Evolutionary conservation across 1,284 basidiomycete species (phyloP), one percentile per base, ranked within the genome.

Genomic region (Stygiomarasmius scandens): DNA sequence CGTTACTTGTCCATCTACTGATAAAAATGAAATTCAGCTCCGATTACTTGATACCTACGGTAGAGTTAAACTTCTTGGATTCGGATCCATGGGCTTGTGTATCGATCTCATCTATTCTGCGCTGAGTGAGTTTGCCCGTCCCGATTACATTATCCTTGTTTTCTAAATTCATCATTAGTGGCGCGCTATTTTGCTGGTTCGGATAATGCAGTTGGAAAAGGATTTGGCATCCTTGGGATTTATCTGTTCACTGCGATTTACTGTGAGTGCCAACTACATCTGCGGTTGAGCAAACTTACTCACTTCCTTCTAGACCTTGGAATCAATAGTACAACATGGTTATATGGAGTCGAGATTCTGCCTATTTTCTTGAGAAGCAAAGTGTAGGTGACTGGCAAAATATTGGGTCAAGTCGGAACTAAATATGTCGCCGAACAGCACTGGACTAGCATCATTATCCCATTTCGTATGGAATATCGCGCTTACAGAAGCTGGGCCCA

Each of bases 191-290:
- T 61, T 49, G 59, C 54, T 1, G 20, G 46, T 22, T 60, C 58
- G 3, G 36, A 59, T 22, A 64, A 62, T 44, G 47, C 55, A 25
- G 34, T 64, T 24, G 63, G 63, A 5, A 60, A 60, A 27, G 63
- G 55, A 3, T 64, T 64, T 36, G 61, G 61, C 3, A 58, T 64
- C 23, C 49, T 64, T n/a, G 63, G 63, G n/a, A 53, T 64, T 1
- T 64, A 64, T 38, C 58, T 62, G 52, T 64, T 49, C 49, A 64
- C 61, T 19, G 56, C 61, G 3, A 60, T 62, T 25, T 64, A 58
- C 44, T 64, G 62, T 59, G 20, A 36, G 61, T 41, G n/a, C n/a
- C n/a, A n/a, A n/a, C n/a, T n/a, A n/a, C n/a, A n/a, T n/a, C n/a
- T n/a, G n/a, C n/a, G n/a, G n/a, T n/a, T n/a, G n/a, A n/a, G n/a